Base-by-base conservation (phyloP, 1,284 basidiomycete species). In the Moesziomyces sp. region DNA sequence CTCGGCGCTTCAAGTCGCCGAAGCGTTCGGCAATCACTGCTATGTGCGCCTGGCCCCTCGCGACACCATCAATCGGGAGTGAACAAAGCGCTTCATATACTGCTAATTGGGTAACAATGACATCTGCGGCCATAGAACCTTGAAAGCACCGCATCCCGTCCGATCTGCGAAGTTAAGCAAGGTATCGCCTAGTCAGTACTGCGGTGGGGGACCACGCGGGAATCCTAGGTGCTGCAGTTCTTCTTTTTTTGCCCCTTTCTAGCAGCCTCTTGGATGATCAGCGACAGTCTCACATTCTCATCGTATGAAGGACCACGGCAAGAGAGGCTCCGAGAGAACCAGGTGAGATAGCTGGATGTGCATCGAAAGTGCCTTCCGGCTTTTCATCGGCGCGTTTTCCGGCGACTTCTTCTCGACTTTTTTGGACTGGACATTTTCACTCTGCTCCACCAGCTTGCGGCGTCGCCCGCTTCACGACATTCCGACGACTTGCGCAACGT, bases 181-280 rank as follows among this genome's bases (percentile, higher is more conserved):
- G 88, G 89, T 90, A 88, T 89, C 88, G 89, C 89, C 88, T 85
- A 90, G 90, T 90, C 89, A 91, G 90, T 91, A 91, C 89, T 89
- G 90, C 87, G 89, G 89, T 90, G 89, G 90, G 89, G 90, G 90
- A 90, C 90, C 90, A 90, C 89, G 87, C 87, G 89, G 89, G 89
- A 90, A 90, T 90, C 89, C 89, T 90, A 87, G 89, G 89, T 90
- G 89, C 88, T 88, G 89, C 89, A 89, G 89, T 89, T 89, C 4
- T 4, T 33, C 13, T 13, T 33, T 33, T 33, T 11, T 33, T 33
- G 10, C 2, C 3, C 5, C 13, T 13, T 13, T 33, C 13, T 11
- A 13, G 10, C 21, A 21, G 30, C 30, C 10, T 33, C 30, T 33
- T 33, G 1, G 10, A 10, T 33, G 30, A 10, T 3, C 30, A 7